Evolutionary conservation across 2,329 filamentous ascomycete species (phyloP).

Genomic region (Phaeomoniella chlamydospora): DNA sequence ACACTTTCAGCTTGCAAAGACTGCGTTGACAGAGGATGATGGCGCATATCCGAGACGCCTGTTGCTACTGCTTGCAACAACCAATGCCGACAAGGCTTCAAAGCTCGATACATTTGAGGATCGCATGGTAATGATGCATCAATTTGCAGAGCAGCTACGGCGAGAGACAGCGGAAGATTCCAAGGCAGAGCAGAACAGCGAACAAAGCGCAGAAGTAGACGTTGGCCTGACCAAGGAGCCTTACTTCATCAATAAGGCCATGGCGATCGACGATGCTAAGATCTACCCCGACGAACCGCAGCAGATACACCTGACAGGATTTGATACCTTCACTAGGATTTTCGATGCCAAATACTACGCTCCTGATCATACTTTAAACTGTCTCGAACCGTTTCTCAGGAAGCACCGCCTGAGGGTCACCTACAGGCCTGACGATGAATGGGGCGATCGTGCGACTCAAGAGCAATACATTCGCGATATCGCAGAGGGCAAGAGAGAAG

Average conservation of each 20-base stretch:
- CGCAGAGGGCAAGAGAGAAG: conserved; percentile 20
- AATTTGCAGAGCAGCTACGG: conserved; percentile 21
- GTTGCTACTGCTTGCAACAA: conserved; percentile 45
- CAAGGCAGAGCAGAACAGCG: conserved; percentile 1
- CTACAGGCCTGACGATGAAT: conserved; percentile 24
- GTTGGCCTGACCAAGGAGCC: conserved; percentile 33
- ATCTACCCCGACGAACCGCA: conserved; percentile 19
- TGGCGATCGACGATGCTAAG: conserved; percentile 22
- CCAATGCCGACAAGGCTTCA: conserved; percentile 50
- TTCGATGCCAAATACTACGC: conserved; percentile 35
- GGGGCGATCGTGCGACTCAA: conserved; percentile 24
- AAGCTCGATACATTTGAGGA: conserved; percentile 33
- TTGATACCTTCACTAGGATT: conserved; percentile 33
- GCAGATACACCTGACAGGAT: conserved; percentile 33
- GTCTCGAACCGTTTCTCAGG: conserved; percentile 24
- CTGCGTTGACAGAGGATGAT: conserved; percentile 30
- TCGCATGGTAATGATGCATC: conserved; percentile 32
- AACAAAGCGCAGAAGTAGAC: conserved; percentile 21
- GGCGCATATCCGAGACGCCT: conserved; percentile 26
- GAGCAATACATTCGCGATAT: conserved; percentile 20
- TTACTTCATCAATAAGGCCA: conserved; percentile 33
- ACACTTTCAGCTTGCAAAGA: conserved; percentile 39
- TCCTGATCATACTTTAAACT: conserved; percentile 24
- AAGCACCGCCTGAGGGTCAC: conserved; percentile 29
- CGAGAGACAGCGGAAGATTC: conserved; percentile 5